Base-by-base conservation (phyloP, 1,139 yeast genomes). In the Debaryomycetaceae sp. region DNA sequence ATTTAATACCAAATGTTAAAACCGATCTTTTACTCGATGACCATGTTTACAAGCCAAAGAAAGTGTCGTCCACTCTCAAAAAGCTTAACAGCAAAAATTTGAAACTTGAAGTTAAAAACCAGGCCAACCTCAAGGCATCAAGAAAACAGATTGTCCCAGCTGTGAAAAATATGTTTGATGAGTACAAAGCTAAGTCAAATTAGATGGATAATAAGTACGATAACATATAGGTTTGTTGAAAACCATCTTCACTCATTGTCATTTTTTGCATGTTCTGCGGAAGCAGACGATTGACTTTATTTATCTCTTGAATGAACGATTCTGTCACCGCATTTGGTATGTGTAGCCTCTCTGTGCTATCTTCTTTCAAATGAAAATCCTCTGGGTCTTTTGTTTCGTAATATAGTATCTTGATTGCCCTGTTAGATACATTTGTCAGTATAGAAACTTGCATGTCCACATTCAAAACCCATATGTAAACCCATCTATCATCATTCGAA, bases 61-160 rank as follows among this genome's bases (percentile, higher is more conserved):
- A 44, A 15, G 41, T 55, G 7, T 42, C 40, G 6, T 35, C 26
- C 14, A 40, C 33, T 6, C 29, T 51, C 13, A 33, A 24, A 6
- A 30, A 35, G 11, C 17, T 53, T 33, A 41, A 52, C 13, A 45
- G 42, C 1, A 33, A 51, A 11, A 39, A 49, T 17, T 45, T 48
- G 33, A 41, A 52, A 18, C 53, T 72, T 38, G 51, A 49, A 32
- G 50, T 73, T 8, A 79, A 61, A 51, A 64, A 74, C 44, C 95
- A 87, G 56, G 48, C 50, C 6, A 79, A 83, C 45, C 56, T 73
- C 9, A 61, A 63, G 3, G 89, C 91, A 1, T 84, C 92, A 26
- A 73, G 97, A 50, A 89, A 89, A 55, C 94, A 86, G 57, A 87
- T 89, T n/a, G 95, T 87, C 6, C 95, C 96, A 3, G 61, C 61